These are phyloP conservation scores for Aureobasidium melanogenum DNA, from an alignment of 2,329 filamentous ascomycete genomes.

Conservation along the genomic window DNA sequence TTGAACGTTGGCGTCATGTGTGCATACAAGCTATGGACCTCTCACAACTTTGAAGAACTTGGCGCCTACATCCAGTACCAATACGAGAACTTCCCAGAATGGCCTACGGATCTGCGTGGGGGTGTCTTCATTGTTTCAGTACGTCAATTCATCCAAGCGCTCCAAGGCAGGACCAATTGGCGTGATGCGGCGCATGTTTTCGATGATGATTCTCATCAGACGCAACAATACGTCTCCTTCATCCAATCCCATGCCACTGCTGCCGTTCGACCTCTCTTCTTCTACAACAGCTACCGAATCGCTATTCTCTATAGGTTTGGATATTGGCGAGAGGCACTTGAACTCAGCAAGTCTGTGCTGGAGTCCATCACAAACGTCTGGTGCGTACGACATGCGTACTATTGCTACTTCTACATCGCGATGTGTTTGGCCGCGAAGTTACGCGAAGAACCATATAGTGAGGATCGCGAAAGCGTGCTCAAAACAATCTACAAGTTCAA, in stretches of 20 bases:
- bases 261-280: conserved; percentile 53
- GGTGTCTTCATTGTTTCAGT: conserved; percentile 60
- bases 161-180: conserved; percentile 63
- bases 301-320: conserved; percentile 36
- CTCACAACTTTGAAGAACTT: conserved; percentile 59
- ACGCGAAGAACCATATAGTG: conserved; percentile 27
- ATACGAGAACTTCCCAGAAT: conserved; percentile 65
- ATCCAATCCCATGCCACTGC: conserved; percentile 43
- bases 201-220: conserved; percentile 58
- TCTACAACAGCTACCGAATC: conserved; percentile 54
- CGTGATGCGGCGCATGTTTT: conserved; percentile 49
- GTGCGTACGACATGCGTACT: conserved; percentile 35
- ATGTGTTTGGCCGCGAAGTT: conserved; percentile 33
- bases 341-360: conserved; percentile 33
- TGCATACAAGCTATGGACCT: conserved; percentile 59
- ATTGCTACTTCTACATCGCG: conserved; percentile 34
- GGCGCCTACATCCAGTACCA: conserved; percentile 63
- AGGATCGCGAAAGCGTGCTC: conserved; percentile 41
- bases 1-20: conserved; percentile 61
- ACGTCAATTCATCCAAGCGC: conserved; percentile 57
- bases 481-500: conserved; percentile 47
- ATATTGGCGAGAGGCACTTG: conserved; percentile 32
- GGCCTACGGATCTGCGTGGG: conserved; percentile 62
- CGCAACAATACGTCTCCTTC: conserved; percentile 45
- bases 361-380: conserved; percentile 34